These are phyloP conservation scores for Farysia itapuensis DNA, from an alignment of 1,284 basidiomycete genomes.

Conservation along the genomic window DNA sequence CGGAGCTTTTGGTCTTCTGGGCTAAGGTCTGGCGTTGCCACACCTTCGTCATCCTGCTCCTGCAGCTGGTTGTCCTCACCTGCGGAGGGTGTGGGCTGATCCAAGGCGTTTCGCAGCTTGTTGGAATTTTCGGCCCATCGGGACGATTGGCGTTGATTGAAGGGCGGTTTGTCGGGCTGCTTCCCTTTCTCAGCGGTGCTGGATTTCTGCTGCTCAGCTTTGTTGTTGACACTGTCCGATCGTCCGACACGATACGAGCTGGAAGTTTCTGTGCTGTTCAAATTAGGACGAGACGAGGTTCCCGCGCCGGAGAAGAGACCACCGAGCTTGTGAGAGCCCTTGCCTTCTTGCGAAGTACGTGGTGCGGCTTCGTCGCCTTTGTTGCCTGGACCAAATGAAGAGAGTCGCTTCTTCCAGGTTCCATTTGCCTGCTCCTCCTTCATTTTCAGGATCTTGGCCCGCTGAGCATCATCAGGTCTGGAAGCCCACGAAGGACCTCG, in stretches of 20 bases:
- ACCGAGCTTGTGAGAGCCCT: conserved; percentile 6
- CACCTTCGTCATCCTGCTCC: conserved; percentile 4
- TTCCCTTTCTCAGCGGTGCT: conserved; percentile 10
- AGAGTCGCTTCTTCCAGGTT: conserved; percentile 26
- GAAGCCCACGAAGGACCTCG: conserved; percentile 47
- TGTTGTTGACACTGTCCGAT: not conserved
- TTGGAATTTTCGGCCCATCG: conserved; percentile 36
- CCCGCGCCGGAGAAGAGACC: conserved; percentile 10
- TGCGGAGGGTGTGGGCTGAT: conserved; percentile 20
- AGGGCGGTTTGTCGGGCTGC: conserved; percentile 1
- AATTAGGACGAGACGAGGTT: conserved; percentile 8
- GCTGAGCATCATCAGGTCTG: conserved; percentile 42
- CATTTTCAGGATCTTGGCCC: conserved; percentile 43
- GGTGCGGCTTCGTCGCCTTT: not conserved
- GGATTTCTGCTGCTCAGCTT: not conserved
- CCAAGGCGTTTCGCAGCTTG: conserved; percentile 34
- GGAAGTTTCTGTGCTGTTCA: conserved; percentile 20
- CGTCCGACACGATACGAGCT: conserved; percentile 4
- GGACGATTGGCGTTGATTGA: conserved; percentile 5
- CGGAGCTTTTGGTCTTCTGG: conserved; percentile 27
- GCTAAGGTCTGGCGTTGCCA: conserved; percentile 27
- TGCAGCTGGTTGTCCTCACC: conserved; percentile 1
- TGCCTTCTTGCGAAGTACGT: not conserved
- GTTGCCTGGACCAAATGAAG: conserved; percentile 9
- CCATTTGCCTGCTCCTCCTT: conserved; percentile 28